phyloP scores from a whole-genome alignment of 2,329 filamentous ascomycete genomes.

The Clarireedia monteithiana region DNA sequence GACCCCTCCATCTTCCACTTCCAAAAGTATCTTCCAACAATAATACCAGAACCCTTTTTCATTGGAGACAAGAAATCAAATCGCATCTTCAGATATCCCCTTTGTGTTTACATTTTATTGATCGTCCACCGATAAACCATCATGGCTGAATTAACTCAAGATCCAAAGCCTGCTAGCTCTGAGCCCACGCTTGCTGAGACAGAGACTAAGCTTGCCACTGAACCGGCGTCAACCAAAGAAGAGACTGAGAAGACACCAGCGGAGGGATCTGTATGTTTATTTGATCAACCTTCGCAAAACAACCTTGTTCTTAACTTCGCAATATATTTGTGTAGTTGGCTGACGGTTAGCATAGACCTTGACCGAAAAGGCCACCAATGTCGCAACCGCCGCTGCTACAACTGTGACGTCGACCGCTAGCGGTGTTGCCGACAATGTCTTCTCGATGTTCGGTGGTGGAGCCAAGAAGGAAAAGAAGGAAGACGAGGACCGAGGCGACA shows the following conservation, averaged over 20 bases:
- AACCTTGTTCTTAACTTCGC: background rate
- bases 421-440: conserved; percentile 56
- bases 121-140: conserved; percentile 8
- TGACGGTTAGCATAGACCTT: conserved; percentile 21
- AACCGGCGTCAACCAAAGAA: conserved; percentile 23
- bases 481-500: conserved; percentile 74
- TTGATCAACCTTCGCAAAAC: background rate
- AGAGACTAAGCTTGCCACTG: conserved; percentile 37
- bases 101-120: background rate
- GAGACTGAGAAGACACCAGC: conserved; percentile 18
- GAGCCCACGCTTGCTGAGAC: conserved; percentile 32
- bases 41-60: background rate
- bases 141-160: conserved; percentile 30
- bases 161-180: conserved; percentile 28
- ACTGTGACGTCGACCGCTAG: conserved; percentile 34
- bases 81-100: background rate
- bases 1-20: conserved; percentile 9
- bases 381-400: conserved; percentile 32
- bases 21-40: conserved; percentile 5
- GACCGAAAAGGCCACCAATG: conserved; percentile 29
- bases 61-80: background rate
- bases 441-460: conserved; percentile 98
- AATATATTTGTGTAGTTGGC: conserved; percentile 3
- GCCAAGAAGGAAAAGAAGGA: conserved; percentile 96
- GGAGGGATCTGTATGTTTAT: conserved; percentile 17